Evolutionary conservation across 345 rosid genomes (phyloP).

Genomic region (Lumnitzera racemosa): DNA sequence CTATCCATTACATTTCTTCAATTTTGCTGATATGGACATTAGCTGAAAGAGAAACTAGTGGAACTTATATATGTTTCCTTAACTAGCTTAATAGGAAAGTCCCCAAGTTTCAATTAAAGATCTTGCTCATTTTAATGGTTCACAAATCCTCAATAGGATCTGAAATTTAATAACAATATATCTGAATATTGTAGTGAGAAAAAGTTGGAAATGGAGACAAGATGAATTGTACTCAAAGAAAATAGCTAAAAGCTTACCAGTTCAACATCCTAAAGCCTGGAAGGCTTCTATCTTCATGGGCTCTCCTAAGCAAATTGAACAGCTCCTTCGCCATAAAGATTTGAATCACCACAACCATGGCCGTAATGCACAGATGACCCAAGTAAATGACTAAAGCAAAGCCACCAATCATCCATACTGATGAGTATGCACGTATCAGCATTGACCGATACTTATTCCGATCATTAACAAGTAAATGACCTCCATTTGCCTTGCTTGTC

Average conservation of each 20-base stretch:
- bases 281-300: constrained; percentile 75
- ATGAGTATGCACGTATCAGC: constrained; percentile 68
- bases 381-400: constrained; percentile 73
- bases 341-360: constrained; percentile 94
- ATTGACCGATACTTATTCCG: constrained; percentile 71
- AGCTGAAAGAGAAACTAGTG: too few species aligned
- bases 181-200: neutral
- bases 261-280: constrained; percentile 84
- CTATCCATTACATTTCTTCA: too few species aligned
- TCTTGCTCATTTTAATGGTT: too few species aligned
- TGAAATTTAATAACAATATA: too few species aligned
- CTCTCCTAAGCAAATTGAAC: constrained; percentile 75
- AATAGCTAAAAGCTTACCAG: constrained; percentile 38
- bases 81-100: too few species aligned
- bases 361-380: constrained; percentile 97
- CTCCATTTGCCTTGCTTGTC: constrained; percentile 49
- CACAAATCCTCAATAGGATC: too few species aligned
- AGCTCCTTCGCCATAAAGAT: constrained; percentile 89
- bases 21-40: too few species aligned
- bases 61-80: too few species aligned
- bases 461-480: constrained; percentile 57
- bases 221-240: neutral
- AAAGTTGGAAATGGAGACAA: neutral
- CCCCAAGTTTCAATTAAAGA: too few species aligned
- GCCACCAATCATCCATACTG: constrained; percentile 91